Evolutionary conservation across 1,139 yeast genomes (phyloP), one percentile per base, ranked within the genome.

Genomic region (Lipomyces yarrowii): DNA sequence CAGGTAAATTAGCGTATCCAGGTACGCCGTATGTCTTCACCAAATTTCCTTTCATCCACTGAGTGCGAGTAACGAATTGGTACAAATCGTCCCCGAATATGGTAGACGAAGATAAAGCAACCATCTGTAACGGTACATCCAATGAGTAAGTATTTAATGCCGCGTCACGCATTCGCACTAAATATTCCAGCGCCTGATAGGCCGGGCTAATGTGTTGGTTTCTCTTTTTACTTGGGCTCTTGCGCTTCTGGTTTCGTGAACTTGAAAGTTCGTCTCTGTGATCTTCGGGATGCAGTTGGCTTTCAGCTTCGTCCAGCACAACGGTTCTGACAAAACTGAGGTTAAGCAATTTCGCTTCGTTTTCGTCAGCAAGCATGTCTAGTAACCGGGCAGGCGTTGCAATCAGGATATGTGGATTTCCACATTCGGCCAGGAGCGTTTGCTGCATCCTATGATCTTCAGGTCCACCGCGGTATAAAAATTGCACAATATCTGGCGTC

Each of bases 331-430:
- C 57, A 57, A 64, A 62, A 15, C 57, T n/a, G 21, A 69, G 51
- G 13, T 64, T 51, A 46, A 64, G 26, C 4, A 42, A 26, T 6
- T 46, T 53, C 10, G 65, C 55, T 15, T 62, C 61, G 13, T 42
- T 35, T 2, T 63, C 59, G n/a, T 54, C 21, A 15, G 66, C 64
- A n/a, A 90, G 76, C 51, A 90, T 77, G 75, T 90, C 96, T 62
- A 90, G 88, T 56, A 90, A 81, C 71, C 96, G 77, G 0, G 96
- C 94, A 0, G 96, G 96, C 0, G 96, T 90, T 0, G 93, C 92
- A 15, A 90, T 88, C 1, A 90, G 78, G 4, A 90, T 80, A 79
- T 90, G 96, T 0, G 96, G 96, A 67, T 88, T 87, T 39, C 84
- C 84, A 1, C 90, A 89, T 69, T 82, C 82, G 70, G 86, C 87